Base-by-base conservation (phyloP, 306 rosid species). In the Coriaria nepalensis region DNA sequence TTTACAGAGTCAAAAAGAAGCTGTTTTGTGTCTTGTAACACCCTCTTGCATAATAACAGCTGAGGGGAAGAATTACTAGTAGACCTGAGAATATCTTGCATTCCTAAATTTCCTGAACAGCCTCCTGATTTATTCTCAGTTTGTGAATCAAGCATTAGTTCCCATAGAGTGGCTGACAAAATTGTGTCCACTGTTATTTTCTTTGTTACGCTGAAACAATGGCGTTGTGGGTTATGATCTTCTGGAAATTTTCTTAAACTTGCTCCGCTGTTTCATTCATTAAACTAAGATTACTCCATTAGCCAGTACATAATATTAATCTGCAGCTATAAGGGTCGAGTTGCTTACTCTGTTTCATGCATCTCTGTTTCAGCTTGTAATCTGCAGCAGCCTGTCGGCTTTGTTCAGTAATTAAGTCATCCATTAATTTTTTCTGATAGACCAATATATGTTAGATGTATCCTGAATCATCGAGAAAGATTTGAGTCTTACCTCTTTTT, bases 1-100 rank as follows among this genome's bases (percentile, higher is more conserved):
- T 78, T 73, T 49, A 75, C 79, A 61, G 76, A 85, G 52, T 79
- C 79, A 53, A 92, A 85, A 33, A 85, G 52, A 7, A 85, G 62
- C 60, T 68, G 84, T 63, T 76, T 77, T 37, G 82, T 71, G 62
- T 73, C 71, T 50, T 69, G 70, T 52, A 79, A 36, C 41, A 73
- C 57, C 20, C 64, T 67, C 62, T 65, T 76, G 2, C 80, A 75
- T 65, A 73, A 70, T 65, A 65, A 9, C n/a, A 71, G 64, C 45
- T 66, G 69, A 20, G 67, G 51, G 13, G 69, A 63, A 56, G 57
- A 61, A 42, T 61, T 60, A 41, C 33, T 48, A 10, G 47, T 55
- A 6, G 75, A 52, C 49, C 59, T 71, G 13, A 69, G 43, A 0
- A 74, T 36, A 35, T 65, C 74, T 47, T 40, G 50, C 49, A 65